Base-by-base conservation (phyloP, 371 early-diverging fungal genomes). In the Quaeritorhiza haematococci region DNA sequence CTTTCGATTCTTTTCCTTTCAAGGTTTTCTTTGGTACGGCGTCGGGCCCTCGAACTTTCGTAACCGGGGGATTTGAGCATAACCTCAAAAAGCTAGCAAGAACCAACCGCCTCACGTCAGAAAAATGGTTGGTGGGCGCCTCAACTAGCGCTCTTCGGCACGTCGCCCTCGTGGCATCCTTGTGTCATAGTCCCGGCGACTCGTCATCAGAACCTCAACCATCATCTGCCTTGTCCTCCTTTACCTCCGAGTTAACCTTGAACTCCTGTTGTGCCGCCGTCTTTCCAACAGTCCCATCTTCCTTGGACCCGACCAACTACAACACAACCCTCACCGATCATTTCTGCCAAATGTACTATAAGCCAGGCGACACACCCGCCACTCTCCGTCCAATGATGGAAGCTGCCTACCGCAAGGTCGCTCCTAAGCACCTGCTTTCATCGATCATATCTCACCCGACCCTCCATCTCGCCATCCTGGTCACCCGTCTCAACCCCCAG, bases 71-170 rank as follows among this genome's bases (percentile, higher is more conserved):
- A n/a, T 66, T 69, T 34, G 63, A 63, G 32, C 17, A 33, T 6
- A 53, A 50, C 3, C 19, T 69, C 2, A 38, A 33, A 21, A 49
- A 38, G 24, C 28, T 66, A 3, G 46, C 35, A 8, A 15, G 21
- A 17, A 29, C 35, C 13, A 50, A 30, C 2, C 26, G 53, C 33
- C 6, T 66, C 17, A 0, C 35, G 10, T 45, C 45, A 2, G 21
- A n/a, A 8, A 69, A 69, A 55, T 67, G 71, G 71, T 50, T 67
- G 24, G 62, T 67, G 19, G 69, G 71, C n/a, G 63, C 62, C 3
- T 71, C 71, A 3, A 67, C 67, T 15, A 55, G 63, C 13, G 67
- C 71, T 26, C 33, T 71, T 17, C 34, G 67, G 1, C 57, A 47
- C 19, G 24, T 59, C 29, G 67, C 71, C 1, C 55, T 67, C 21